These are phyloP conservation scores for Parastagonospora avenae DNA, from an alignment of 2,329 filamentous ascomycete genomes.

Conservation along the genomic window DNA sequence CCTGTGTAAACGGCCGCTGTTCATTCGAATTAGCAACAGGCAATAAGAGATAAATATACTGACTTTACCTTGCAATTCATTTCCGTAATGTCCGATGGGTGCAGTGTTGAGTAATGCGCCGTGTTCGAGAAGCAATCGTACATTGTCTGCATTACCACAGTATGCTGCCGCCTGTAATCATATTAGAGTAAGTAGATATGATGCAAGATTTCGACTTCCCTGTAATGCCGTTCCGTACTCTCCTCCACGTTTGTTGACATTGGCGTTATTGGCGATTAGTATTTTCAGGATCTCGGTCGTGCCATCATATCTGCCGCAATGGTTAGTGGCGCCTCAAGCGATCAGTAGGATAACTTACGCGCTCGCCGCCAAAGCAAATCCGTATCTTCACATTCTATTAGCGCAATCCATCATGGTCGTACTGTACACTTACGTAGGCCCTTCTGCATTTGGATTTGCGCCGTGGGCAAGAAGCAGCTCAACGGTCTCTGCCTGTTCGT, in stretches of 20 bases:
- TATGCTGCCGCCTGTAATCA: slow-evolving; percentile 11
- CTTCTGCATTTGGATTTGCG: slow-evolving; percentile 26
- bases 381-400: slow-evolving; percentile 13
- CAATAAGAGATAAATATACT: background rate
- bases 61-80: slow-evolving; percentile 19
- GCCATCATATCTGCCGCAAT: slow-evolving; percentile 17
- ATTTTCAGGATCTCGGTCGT: slow-evolving; percentile 22
- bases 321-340: background rate
- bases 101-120: slow-evolving; percentile 27
- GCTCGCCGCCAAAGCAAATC: slow-evolving; percentile 23
- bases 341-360: slow-evolving; percentile 6
- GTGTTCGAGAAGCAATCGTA: slow-evolving; percentile 25
- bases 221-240: slow-evolving; percentile 28
- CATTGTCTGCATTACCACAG: slow-evolving; percentile 21
- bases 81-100: slow-evolving; percentile 21
- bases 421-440: slow-evolving; percentile 13
- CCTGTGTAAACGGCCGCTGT: slow-evolving; percentile 23
- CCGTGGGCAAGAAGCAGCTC: slow-evolving; percentile 24
- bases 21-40: background rate
- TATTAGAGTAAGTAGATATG: background rate
- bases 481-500: slow-evolving; percentile 25
- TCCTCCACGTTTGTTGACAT: slow-evolving; percentile 28
- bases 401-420: background rate
- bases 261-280: slow-evolving; percentile 21
- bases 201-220: background rate